Base-by-base conservation (phyloP, 495 filamentous ascomycete genomes). In the Aspergillus diversus region DNA sequence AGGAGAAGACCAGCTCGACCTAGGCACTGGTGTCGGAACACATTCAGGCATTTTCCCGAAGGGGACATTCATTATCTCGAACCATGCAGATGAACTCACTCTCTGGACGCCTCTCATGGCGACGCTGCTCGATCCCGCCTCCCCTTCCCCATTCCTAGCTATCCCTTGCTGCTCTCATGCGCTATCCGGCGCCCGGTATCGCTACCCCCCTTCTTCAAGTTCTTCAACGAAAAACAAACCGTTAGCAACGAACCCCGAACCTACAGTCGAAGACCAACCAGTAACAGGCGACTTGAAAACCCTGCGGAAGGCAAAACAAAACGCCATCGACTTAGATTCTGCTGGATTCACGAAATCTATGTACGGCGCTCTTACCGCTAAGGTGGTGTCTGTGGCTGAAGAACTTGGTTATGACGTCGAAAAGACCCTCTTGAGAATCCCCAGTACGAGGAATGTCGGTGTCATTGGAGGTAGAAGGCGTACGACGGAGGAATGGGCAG, bases 151-250 rank as follows among this genome's bases (percentile, higher is more conserved):
- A 0, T 99, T 97, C 67, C 84, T 99, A 33, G 88, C 89, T 55
- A 97, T 98, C 43, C 95, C 95, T 2, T 99, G 95, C 77, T 99
- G 95, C 78, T 96, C 92, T 35, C 92, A 97, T 77, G 81, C 91
- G 34, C 86, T 99, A 0, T 86, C 87, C 4, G 95, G 96, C 1
- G 79, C 82, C 9, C 78, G 83, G 47, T 92, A 87, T 66, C 86
- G 92, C 2, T 91, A 90, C 49, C 87, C 89, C 5, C 78, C 86
- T 31, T 48, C 27, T 33, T 39, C 11, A 27, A 27, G 21, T 27
- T 1, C 32, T 17, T 33, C 42, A 4, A 48, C 82, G 84, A 59
- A 17, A 9, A 63, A 61, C 17, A 49, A 12, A 21, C 55, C 7
- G 11, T 6, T 16, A 37, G 16, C 35, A 12, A 58, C 34, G 17